Percentiles rank a stretch among this genome's conserved stretches.
These are phyloP conservation scores for Trypanosoma lewisi DNA, from an alignment of 208 protist genomes.

Conservation along the genomic window DNA sequence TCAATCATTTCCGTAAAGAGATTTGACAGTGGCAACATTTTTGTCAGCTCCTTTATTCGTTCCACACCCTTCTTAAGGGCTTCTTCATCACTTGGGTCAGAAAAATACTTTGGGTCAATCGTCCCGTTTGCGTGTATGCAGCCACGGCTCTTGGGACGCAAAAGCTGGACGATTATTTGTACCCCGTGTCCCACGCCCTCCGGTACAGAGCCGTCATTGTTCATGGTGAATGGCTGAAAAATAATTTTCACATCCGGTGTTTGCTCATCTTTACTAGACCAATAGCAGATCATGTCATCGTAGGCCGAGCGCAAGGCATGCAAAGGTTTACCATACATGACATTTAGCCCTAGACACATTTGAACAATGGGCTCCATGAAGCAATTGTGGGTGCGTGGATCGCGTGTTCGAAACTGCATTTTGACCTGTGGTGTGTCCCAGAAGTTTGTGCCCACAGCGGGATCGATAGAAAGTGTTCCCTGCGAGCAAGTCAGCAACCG, in stretches of 20 bases:
- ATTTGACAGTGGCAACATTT: constrained; percentile 40
- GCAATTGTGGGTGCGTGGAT: constrained; percentile 70
- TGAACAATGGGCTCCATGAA: constrained; percentile 65
- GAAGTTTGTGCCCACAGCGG: constrained; percentile 49
- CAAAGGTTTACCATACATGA: constrained; percentile 35
- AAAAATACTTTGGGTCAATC: constrained; percentile 71
- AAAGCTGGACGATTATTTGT: constrained; percentile 68
- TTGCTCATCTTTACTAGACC: constrained; percentile 45
- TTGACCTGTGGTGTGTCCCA: constrained; percentile 82
- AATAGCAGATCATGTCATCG: constrained; percentile 76
- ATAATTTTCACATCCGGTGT: constrained; percentile 65
- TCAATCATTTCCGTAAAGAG: constrained; percentile 44
- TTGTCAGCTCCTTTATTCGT: constrained; percentile 59
- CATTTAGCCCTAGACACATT: constrained; percentile 33
- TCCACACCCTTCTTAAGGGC: constrained; percentile 44
- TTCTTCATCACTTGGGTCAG: constrained; percentile 41
- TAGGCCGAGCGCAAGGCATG: constrained; percentile 64
- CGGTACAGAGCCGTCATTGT: constrained; percentile 63
- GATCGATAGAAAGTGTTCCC: constrained; percentile 36
- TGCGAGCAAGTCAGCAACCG: constrained; percentile 51
- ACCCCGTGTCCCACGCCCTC: constrained; percentile 57
- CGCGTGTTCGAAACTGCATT: constrained; percentile 68
- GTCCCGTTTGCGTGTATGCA: constrained; percentile 43
- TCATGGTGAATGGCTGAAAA: constrained; percentile 84
- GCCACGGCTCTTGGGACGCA: constrained; percentile 69